phyloP scores from a whole-genome alignment of 208 protist genomes.

The Naegleria fowleri region DNA sequence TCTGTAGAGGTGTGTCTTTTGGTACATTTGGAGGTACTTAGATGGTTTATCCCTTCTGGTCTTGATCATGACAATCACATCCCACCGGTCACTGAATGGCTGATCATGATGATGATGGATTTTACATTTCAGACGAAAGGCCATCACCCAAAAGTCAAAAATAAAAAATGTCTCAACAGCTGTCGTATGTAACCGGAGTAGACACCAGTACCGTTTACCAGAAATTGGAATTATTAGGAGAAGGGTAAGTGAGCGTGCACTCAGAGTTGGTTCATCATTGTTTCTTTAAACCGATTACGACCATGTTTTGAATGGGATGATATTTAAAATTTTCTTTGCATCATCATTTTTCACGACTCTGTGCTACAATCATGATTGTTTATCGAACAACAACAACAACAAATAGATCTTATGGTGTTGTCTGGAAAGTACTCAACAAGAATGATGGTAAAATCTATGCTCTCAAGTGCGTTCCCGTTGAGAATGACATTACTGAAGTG shows the following conservation, averaged over 20 bases:
- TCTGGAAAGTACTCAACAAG: constrained; percentile 23
- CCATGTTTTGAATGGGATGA: too few species aligned
- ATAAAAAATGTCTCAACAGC: neutral
- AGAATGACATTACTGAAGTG: constrained; percentile 30
- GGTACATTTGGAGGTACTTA: neutral
- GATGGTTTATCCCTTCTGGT: constrained; percentile 16
- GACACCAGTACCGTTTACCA: neutral
- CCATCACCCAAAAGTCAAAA: neutral
- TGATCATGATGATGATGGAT: too few species aligned
- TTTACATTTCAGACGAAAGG: too few species aligned
- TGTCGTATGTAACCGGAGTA: neutral
- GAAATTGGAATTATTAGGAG: constrained; percentile 14
- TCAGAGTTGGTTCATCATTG: neutral
- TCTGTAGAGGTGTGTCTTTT: neutral
- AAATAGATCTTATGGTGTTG: constrained; percentile 26
- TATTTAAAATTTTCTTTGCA: neutral
- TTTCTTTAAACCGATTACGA: neutral
- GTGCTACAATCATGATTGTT: neutral
- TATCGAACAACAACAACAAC: neutral
- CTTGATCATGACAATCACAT: neutral
- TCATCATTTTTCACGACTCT: neutral
- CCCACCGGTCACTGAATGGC: too few species aligned
- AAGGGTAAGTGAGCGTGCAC: neutral
- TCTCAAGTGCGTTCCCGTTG: constrained; percentile 18
- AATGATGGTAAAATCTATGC: neutral